Percentiles rank a stretch among this genome's conserved stretches.
Conservation (phyloP, 2,329 filamentous ascomycete species). For the Macrophomina phaseolina region DNA sequence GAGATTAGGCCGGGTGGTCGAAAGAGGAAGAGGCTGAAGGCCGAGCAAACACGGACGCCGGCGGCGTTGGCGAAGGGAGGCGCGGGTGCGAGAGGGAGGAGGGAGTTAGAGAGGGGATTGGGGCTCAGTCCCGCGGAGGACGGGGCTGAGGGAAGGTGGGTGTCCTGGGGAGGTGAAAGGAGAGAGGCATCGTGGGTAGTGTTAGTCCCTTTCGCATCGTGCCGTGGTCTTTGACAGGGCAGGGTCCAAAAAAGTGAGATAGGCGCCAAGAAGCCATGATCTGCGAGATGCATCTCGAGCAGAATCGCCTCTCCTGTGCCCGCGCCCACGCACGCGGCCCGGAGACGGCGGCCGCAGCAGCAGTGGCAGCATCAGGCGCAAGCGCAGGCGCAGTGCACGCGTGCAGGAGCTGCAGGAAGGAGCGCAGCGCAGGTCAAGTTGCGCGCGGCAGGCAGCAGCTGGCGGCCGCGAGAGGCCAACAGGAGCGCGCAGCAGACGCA, state of each 20-base stretch:
- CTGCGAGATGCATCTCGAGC: slow-evolving; percentile 27
- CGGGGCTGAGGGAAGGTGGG: slow-evolving; percentile 54
- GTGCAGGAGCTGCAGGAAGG: not conserved
- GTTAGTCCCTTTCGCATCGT: slow-evolving; percentile 28
- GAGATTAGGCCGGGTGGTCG: slow-evolving; percentile 21
- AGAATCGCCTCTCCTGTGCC: slow-evolving; percentile 25
- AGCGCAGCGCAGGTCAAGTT: not conserved
- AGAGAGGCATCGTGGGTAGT: slow-evolving; percentile 42
- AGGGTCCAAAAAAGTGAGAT: slow-evolving; percentile 28
- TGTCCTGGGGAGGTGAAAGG: slow-evolving; percentile 49
- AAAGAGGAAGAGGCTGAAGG: slow-evolving; percentile 27
- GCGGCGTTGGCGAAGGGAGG: slow-evolving; percentile 28
- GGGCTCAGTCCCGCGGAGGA: slow-evolving; percentile 57
- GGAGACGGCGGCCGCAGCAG: not conserved
- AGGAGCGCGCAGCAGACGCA: not conserved
- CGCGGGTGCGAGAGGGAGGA: slow-evolving; percentile 37
- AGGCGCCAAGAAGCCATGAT: slow-evolving; percentile 28
- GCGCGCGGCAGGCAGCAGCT: not conserved
- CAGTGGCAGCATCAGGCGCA: not conserved
- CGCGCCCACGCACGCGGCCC: not conserved
- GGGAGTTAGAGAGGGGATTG: slow-evolving; percentile 19
- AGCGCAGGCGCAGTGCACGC: not conserved
- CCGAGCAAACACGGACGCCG: slow-evolving; percentile 28
- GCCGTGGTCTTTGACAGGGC: slow-evolving; percentile 28
- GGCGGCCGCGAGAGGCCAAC: not conserved